Conservation (phyloP, 192 early-diverging fungal species). For the Backusella liffmaniae region DNA sequence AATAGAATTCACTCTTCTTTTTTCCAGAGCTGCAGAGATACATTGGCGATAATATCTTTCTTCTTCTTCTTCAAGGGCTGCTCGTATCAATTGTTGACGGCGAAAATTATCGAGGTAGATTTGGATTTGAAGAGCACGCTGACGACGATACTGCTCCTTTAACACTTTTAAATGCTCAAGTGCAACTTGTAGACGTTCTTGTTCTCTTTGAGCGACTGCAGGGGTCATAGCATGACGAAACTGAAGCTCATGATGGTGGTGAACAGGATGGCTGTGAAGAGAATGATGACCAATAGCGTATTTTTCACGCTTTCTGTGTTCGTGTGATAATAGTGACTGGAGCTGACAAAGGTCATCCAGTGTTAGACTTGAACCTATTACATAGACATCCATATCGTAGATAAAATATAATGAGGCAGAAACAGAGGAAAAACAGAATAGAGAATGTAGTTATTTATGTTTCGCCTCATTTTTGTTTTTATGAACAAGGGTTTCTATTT, state of each 20-base stretch:
- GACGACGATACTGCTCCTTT: slow-evolving; percentile 8
- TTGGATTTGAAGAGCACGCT: slow-evolving; percentile 6
- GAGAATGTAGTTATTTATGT: background rate
- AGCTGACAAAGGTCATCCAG: slow-evolving; percentile 8
- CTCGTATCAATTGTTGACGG: background rate
- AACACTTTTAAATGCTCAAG: background rate
- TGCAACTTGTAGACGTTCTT: slow-evolving; percentile 2
- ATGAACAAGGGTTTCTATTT: background rate
- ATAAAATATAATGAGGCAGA: too few relatives aligned
- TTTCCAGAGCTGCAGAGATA: slow-evolving; percentile 5
- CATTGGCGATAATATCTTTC: slow-evolving; percentile 15
- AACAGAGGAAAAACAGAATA: background rate
- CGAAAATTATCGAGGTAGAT: background rate
- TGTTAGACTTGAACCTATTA: background rate
- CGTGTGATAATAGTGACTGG: slow-evolving; percentile 5
- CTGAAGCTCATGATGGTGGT: background rate
- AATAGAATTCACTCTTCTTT: background rate
- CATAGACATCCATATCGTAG: background rate
- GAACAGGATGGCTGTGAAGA: background rate
- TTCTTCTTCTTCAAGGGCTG: background rate
- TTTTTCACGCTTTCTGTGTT: slow-evolving; percentile 1
- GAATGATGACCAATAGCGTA: background rate
- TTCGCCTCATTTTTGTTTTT: background rate
- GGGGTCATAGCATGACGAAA: slow-evolving; percentile 7
- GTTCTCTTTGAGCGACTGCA: background rate